Conservation (phyloP, 768 basidiomycete species). For the Boletus pseudopeckii region DNA sequence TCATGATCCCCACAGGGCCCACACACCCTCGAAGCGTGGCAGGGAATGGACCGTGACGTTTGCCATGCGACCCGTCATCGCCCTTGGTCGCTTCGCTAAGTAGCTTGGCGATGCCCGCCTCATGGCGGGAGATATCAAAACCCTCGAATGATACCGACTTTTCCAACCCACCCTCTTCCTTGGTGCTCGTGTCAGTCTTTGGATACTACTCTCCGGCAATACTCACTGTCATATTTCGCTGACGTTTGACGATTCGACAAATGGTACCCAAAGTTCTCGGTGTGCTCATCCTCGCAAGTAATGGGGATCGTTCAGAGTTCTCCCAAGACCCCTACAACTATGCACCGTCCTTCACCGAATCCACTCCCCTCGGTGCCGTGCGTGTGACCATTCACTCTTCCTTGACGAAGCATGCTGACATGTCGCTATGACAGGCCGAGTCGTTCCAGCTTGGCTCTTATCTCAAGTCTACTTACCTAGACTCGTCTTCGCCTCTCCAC, state of each 20-base stretch:
- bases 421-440: slow-evolving; percentile 47
- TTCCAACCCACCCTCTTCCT: slow-evolving; percentile 11
- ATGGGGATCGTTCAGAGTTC: slow-evolving; percentile 68
- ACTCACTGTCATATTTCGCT: neutral
- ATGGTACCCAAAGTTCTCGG: slow-evolving; percentile 51
- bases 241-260: slow-evolving; percentile 14
- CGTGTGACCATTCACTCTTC: slow-evolving; percentile 14
- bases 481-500: slow-evolving; percentile 60
- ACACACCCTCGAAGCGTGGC: slow-evolving; percentile 28
- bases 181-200: neutral
- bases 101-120: slow-evolving; percentile 30
- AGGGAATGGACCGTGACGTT: slow-evolving; percentile 26
- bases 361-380: slow-evolving; percentile 76
- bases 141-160: slow-evolving; percentile 10
- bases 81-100: slow-evolving; percentile 27
- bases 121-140: slow-evolving; percentile 31
- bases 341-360: slow-evolving; percentile 57
- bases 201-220: neutral
- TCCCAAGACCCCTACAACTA: slow-evolving; percentile 73
- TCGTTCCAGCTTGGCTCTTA: slow-evolving; percentile 60
- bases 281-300: slow-evolving; percentile 72
- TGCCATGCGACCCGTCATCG: slow-evolving; percentile 24
- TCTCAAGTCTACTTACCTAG: slow-evolving; percentile 65
- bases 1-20: slow-evolving; percentile 13
- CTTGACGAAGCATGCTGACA: slow-evolving; percentile 4